A percentile compares a stretch with the other conserved stretches of the same genome.
Evolutionary conservation across 1,139 yeast genomes (phyloP).

Genomic region (Kodamaea sp.): DNA sequence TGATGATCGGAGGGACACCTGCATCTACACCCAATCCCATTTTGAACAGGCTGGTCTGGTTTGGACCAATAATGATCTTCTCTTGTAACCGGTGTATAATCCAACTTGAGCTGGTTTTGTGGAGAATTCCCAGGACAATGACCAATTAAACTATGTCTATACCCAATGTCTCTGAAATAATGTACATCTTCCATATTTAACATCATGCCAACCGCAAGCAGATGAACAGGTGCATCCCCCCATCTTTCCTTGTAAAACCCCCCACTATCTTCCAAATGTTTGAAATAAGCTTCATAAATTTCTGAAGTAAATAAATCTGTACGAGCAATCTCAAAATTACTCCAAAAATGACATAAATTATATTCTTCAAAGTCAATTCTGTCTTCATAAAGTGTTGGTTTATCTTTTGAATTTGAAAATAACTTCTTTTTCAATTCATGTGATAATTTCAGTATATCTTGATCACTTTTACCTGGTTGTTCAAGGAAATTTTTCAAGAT

Average conservation of each 20-base stretch:
- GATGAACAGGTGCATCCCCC: slow-evolving; percentile 96
- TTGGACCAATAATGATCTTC: slow-evolving; percentile 34
- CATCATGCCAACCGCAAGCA: slow-evolving; percentile 75
- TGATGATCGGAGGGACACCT: slow-evolving; percentile 56
- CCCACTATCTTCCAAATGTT: slow-evolving; percentile 62
- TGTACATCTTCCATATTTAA: slow-evolving; percentile 67
- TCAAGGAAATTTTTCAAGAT: slow-evolving; percentile 24
- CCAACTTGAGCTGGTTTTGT: slow-evolving; percentile 45
- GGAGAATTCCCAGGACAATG: slow-evolving; percentile 79
- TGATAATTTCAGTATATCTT: slow-evolving; percentile 13
- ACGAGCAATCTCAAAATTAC: slow-evolving; percentile 87
- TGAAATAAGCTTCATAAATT: slow-evolving; percentile 60
- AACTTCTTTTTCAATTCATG: slow-evolving; percentile 16
- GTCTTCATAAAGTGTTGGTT: slow-evolving; percentile 45
- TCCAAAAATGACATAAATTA: slow-evolving; percentile 88
- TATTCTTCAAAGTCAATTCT: slow-evolving; percentile 63
- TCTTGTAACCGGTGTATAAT: slow-evolving; percentile 18
- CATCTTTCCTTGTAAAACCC: slow-evolving; percentile 88
- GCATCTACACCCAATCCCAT: slow-evolving; percentile 86
- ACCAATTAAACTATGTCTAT: slow-evolving; percentile 68
- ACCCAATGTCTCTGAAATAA: slow-evolving; percentile 88
- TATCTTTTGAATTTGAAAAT: slow-evolving; percentile 22
- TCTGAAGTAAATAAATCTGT: slow-evolving; percentile 67
- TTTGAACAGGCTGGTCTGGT: slow-evolving; percentile 41
- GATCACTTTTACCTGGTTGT: slow-evolving; percentile 13